A percentile compares a stretch with the other conserved stretches of the same genome.
phyloP scores from a whole-genome alignment of 1,284 basidiomycete species.

The Cryptococcus sp. region DNA sequence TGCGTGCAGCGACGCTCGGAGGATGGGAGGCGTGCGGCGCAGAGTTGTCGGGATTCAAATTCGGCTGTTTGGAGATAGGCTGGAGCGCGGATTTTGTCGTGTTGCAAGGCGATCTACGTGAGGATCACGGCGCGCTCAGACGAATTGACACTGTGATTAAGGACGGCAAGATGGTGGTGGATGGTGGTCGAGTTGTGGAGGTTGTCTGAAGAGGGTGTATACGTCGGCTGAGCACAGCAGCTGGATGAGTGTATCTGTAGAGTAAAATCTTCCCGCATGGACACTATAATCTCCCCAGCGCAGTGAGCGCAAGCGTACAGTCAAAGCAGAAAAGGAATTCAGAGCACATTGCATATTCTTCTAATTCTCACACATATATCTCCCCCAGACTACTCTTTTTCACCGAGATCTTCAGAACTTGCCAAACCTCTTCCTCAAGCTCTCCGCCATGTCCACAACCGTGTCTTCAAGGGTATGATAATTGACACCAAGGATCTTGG shows the following conservation, averaged over 20 bases:
- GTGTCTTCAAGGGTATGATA: constrained; percentile 36
- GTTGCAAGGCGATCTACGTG: constrained; percentile 14
- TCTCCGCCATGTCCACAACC: constrained; percentile 40
- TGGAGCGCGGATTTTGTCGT: constrained; percentile 23
- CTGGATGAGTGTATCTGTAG: too few species aligned
- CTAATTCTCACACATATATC: too few species aligned
- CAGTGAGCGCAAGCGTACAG: too few species aligned
- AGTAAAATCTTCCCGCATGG: too few species aligned
- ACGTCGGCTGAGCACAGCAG: background rate
- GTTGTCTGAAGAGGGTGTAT: background rate
- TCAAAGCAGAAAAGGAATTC: too few species aligned
- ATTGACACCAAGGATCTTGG: constrained; percentile 41
- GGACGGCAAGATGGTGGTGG: constrained; percentile 15
- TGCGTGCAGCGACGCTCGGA: constrained; percentile 15
- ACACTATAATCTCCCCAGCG: too few species aligned
- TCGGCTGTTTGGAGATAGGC: constrained; percentile 16
- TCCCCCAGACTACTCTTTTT: background rate
- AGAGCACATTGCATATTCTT: too few species aligned
- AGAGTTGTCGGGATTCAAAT: constrained; percentile 16
- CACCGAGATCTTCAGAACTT: background rate
- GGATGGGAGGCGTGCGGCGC: constrained; percentile 27
- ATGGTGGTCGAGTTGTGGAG: constrained; percentile 5
- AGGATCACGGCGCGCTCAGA: constrained; percentile 12
- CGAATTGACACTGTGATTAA: constrained; percentile 18
- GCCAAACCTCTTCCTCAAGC: constrained; percentile 36